Evolutionary conservation across 352 stramenopile species (phyloP).

Genomic region (Phytophthora tubulina): DNA sequence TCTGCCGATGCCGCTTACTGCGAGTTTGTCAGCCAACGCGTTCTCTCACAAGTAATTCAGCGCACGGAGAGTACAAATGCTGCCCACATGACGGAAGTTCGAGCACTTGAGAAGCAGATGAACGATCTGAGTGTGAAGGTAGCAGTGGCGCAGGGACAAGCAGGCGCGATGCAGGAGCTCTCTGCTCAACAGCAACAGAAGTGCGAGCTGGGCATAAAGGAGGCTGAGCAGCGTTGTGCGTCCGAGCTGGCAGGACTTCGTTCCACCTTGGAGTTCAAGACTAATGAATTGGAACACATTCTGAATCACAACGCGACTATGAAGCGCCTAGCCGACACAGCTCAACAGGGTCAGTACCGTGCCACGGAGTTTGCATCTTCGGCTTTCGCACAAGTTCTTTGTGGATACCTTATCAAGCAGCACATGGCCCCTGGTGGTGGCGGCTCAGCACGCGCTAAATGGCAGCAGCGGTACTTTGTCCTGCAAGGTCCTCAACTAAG

Average conservation of each 20-base stretch:
- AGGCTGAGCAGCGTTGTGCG: constrained; percentile 79
- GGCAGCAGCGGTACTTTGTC: constrained; percentile 91
- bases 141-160: constrained; percentile 81
- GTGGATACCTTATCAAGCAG: constrained; percentile 90
- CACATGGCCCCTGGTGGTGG: constrained; percentile 59
- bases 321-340: constrained; percentile 85
- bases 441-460: constrained; percentile 63
- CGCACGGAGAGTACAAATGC: constrained; percentile 78
- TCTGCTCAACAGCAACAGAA: constrained; percentile 82
- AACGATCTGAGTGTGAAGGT: constrained; percentile 88
- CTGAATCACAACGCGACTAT: constrained; percentile 90
- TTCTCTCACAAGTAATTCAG: constrained; percentile 80
- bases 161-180: constrained; percentile 85
- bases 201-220: constrained; percentile 76
- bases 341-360: constrained; percentile 86
- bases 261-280: constrained; percentile 87
- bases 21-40: constrained; percentile 82
- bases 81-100: constrained; percentile 81
- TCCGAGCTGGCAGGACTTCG: constrained; percentile 72
- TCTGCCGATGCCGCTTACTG: constrained; percentile 87
- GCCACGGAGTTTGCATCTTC: constrained; percentile 86
- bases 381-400: constrained; percentile 73
- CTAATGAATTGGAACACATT: constrained; percentile 89
- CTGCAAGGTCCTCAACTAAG: constrained; percentile 79
- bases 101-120: constrained; percentile 80